Base-by-base conservation (phyloP, 176 grass and related monocot species). In the Canna indica region DNA sequence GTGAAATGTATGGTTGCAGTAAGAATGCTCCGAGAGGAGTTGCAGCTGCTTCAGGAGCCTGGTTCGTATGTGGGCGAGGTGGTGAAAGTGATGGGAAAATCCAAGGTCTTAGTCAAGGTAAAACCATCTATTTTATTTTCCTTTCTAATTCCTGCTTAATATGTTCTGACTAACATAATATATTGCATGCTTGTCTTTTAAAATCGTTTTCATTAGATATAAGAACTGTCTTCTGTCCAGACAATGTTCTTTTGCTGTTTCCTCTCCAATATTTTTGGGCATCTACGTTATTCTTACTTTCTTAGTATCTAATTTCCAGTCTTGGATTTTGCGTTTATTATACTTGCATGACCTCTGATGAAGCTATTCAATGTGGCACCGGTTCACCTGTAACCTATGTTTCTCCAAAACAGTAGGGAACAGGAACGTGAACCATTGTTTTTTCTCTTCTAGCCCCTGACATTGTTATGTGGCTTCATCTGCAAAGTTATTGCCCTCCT, bases 91-190 rank as follows among this genome's bases (percentile, higher is more conserved):
- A 97, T 97, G 88, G 94, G 94, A 1, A 97, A 97, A 82, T 97
- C 94, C 18, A 97, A 97, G 79, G 94, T 97, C 80, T 82, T 97
- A 56, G 94, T 97, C 27, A 97, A 97, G 89, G 94, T 97, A 90
- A 73, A 34, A n/a, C n/a, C 39, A 5, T 1, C 9, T 1, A n/a
- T 5, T 12, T 75, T 14, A 12, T 29, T 66, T 47, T 13, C 44
- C 15, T 48, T 16, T 31, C 3, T 59, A 44, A 16, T 60, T 36
- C 20, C n/a, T 7, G 18, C 42, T 45, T 48, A 10, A 36, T 34
- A 57, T 38, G 16, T 26, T 15, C 13, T 22, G 9, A 68, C 22
- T n/a, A 31, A 50, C 11, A 29, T 31, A 29, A 31, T 47, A 32
- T 5, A 26, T 9, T 31, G 20, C 16, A 29, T 9, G 12, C 13